A percentile compares a stretch with the other conserved stretches of the same genome.
Evolutionary conservation across 192 early-diverging fungal species (phyloP).

Genomic region (Entophlyctis luteolus): DNA sequence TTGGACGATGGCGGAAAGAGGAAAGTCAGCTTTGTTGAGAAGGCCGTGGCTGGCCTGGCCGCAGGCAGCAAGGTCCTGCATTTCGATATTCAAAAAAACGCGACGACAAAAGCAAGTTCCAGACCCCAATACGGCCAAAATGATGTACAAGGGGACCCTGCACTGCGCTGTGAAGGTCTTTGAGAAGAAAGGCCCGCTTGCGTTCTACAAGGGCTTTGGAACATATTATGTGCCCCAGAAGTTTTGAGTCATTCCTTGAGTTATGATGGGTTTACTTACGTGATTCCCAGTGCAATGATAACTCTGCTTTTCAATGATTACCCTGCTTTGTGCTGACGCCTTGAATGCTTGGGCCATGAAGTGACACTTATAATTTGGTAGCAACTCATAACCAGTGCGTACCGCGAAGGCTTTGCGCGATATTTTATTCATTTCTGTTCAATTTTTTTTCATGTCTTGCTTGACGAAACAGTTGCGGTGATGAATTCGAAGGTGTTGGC

Average conservation of each 20-base stretch:
- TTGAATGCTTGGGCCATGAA: constrained; percentile 32
- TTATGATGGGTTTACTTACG: too few species aligned
- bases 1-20: constrained; percentile 29
- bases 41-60: constrained; percentile 39
- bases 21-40: constrained; percentile 39
- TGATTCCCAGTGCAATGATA: too few species aligned
- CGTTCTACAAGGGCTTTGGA: constrained; percentile 53
- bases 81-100: constrained; percentile 58
- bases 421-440: too few species aligned
- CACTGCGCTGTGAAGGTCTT: constrained; percentile 50
- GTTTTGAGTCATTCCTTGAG: constrained; percentile 40
- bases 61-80: constrained; percentile 48
- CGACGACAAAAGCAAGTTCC: constrained; percentile 51
- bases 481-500: too few species aligned
- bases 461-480: too few species aligned
- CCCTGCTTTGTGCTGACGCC: constrained; percentile 37
- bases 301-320: too few species aligned
- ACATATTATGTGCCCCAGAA: constrained; percentile 55
- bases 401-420: too few species aligned
- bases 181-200: constrained; percentile 43
- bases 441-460: too few species aligned
- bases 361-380: too few species aligned
- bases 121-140: constrained; percentile 31
- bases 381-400: too few species aligned
- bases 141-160: constrained; percentile 46